Evolutionary conservation across 2,329 filamentous ascomycete genomes (phyloP).

Genomic region (Trichoderma arundinaceum): DNA sequence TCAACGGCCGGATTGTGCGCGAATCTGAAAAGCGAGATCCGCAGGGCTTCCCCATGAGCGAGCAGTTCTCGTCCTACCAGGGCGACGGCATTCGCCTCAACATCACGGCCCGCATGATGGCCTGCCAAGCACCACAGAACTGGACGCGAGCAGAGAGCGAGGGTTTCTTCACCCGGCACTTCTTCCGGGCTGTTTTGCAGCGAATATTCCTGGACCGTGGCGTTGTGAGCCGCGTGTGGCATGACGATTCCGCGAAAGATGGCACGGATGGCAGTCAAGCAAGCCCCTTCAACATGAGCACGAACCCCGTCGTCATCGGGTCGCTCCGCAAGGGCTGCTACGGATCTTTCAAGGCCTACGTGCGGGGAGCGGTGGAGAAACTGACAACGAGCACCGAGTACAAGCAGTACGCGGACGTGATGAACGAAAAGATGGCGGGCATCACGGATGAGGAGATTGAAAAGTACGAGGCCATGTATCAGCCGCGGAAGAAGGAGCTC

Average conservation of each 20-base stretch:
- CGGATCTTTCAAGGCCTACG: slow-evolving; percentile 73
- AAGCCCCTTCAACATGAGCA: slow-evolving; percentile 60
- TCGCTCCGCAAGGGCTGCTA: slow-evolving; percentile 83
- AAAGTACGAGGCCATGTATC: slow-evolving; percentile 70
- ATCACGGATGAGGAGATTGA: slow-evolving; percentile 79
- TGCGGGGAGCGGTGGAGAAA: slow-evolving; percentile 80
- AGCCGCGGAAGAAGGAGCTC: slow-evolving; percentile 75
- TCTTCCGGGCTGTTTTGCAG: slow-evolving; percentile 88
- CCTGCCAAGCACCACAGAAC: slow-evolving; percentile 91
- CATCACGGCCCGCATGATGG: slow-evolving; percentile 98
- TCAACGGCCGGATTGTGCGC: slow-evolving; percentile 70
- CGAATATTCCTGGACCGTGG: slow-evolving; percentile 88
- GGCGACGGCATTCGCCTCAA: slow-evolving; percentile 78
- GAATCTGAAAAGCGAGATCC: slow-evolving; percentile 79
- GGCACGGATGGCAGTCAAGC: slow-evolving; percentile 32
- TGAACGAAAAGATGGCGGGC: slow-evolving; percentile 67
- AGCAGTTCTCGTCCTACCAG: slow-evolving; percentile 65
- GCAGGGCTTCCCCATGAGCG: slow-evolving; percentile 92
- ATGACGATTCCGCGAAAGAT: slow-evolving; percentile 42
- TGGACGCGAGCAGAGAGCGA: slow-evolving; percentile 85
- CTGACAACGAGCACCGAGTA: slow-evolving; percentile 64
- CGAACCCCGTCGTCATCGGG: slow-evolving; percentile 84
- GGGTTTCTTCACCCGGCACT: slow-evolving; percentile 89
- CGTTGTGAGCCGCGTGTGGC: slow-evolving; percentile 68
- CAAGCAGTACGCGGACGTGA: slow-evolving; percentile 62